Evolutionary conservation across 176 grass and related monocot species (phyloP), one percentile per base, ranked within the genome.

Genomic region (Musa beccarii): DNA sequence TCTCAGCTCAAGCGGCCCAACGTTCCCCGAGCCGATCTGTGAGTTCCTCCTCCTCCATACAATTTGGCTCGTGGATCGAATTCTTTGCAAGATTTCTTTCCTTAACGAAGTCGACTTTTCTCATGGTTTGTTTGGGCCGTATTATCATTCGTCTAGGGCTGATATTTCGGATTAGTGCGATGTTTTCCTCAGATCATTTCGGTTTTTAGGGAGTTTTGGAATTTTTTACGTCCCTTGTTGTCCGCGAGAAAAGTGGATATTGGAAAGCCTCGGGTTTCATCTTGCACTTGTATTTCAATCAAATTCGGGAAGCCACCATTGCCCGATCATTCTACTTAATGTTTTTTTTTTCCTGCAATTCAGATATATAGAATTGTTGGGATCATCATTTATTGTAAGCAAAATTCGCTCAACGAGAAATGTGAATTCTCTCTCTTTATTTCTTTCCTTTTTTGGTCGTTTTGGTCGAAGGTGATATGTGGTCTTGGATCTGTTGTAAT

Each of bases 1-100:
- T 92, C 90, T 3, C 95, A 92, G 80, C 88, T 94, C 67, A 92
- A 90, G 76, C 84, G 88, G 17, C 83, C 88, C 63, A 82, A 79
- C 85, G 69, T 89, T 51, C 84, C 81, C 69, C 90, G 88, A 79
- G 85, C 86, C 82, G 95, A 99, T 99, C 95, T 89, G 95, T 99
- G 88, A 92, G 95, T 75, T 77, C 19, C 29, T 50, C 2, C 65
- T 81, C 54, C 63, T 72, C 19, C 22, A 1, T 69, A 54, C 67
- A 68, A 50, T 66, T 74, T 62, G 1, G 61, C 23, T 81, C 71
- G 13, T 20, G 61, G 56, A 63, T 6, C n/a, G 8, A 68, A 51
- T 68, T 59, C 59, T 4, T 66, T 62, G 34, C 34, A 43, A 4
- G 34, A 43, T 62, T 57, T 74, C 14, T 56, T 57, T 74, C 29